A percentile compares a stretch with the other conserved stretches of the same genome.
These are phyloP conservation scores for Aphanomyces stellatus DNA, from an alignment of 352 stramenopile species.

Conservation along the genomic window DNA sequence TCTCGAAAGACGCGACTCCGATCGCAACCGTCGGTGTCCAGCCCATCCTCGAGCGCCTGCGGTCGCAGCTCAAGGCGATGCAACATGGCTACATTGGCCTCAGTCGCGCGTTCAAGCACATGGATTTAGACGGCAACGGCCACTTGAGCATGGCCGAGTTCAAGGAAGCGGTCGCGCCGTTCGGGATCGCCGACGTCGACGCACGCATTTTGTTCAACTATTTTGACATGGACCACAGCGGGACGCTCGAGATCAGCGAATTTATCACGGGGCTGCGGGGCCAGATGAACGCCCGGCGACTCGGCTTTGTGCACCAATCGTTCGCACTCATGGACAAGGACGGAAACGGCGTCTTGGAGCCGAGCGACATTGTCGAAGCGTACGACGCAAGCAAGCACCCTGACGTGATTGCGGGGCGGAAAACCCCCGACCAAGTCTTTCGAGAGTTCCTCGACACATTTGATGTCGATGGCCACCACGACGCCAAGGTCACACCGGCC, in stretches of 20 bases:
- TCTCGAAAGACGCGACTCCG: neutral
- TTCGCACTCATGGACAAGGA: conserved; percentile 73
- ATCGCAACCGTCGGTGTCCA: conserved; percentile 29
- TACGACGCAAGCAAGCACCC: conserved; percentile 83
- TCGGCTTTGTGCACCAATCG: conserved; percentile 30
- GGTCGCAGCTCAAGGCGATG: conserved; percentile 34
- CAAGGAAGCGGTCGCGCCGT: conserved; percentile 18
- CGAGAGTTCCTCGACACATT: conserved; percentile 83
- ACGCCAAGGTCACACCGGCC: conserved; percentile 58
- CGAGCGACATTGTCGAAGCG: conserved; percentile 62
- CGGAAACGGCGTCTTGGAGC: conserved; percentile 60
- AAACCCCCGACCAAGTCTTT: conserved; percentile 55
- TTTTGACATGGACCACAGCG: conserved; percentile 82
- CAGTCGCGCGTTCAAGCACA: conserved; percentile 9
- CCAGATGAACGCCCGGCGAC: conserved; percentile 24
- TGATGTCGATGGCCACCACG: conserved; percentile 49
- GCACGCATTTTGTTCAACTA: conserved; percentile 60
- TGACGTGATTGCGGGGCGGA: conserved; percentile 63
- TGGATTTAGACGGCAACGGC: conserved; percentile 18
- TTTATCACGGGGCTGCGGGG: conserved; percentile 54
- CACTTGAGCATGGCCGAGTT: conserved; percentile 20
- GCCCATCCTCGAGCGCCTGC: conserved; percentile 44
- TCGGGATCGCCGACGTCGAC: conserved; percentile 30
- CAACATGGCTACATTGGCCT: conserved; percentile 14
- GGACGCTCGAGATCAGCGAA: conserved; percentile 72